phyloP scores from a whole-genome alignment of 2,329 filamentous ascomycete species.

The Chaetomium globosum region DNA sequence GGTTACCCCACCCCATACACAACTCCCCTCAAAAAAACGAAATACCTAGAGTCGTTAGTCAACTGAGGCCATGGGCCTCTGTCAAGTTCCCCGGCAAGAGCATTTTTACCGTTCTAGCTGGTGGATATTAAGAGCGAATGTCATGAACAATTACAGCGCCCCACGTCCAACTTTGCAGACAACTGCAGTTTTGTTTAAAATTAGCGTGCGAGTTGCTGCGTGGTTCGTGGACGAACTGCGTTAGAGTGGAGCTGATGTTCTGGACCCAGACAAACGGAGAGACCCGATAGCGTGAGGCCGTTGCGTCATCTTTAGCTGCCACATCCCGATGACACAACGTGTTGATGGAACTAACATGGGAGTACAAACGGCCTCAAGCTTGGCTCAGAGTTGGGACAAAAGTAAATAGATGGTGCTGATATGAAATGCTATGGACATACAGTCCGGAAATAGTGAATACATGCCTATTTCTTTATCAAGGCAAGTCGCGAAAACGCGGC shows the following conservation, averaged over 20 bases:
- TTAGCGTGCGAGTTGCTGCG: not conserved
- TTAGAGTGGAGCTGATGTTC: not conserved
- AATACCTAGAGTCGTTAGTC: not conserved
- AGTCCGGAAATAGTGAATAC: not conserved
- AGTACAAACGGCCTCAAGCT: not conserved
- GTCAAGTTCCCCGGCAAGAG: not conserved
- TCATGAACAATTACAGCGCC: not conserved
- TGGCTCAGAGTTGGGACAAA: not conserved
- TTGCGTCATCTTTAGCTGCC: conserved; percentile 1
- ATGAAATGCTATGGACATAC: not conserved
- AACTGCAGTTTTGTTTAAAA: not conserved
- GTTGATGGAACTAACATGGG: not conserved
- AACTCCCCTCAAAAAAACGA: conserved; percentile 11
- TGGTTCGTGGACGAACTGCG: not conserved
- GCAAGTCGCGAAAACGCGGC: not conserved
- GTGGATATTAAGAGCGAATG: conserved; percentile 5
- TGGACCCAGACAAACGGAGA: not conserved
- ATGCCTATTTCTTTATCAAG: not conserved
- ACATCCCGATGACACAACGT: not conserved
- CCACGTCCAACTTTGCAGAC: not conserved
- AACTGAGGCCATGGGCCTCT: not conserved
- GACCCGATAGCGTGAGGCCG: not conserved
- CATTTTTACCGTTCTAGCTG: not conserved
- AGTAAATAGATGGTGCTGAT: not conserved
- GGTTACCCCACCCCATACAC: not conserved